Base-by-base conservation (phyloP, 352 stramenopile genomes). In the Globisporangium middletonii region DNA sequence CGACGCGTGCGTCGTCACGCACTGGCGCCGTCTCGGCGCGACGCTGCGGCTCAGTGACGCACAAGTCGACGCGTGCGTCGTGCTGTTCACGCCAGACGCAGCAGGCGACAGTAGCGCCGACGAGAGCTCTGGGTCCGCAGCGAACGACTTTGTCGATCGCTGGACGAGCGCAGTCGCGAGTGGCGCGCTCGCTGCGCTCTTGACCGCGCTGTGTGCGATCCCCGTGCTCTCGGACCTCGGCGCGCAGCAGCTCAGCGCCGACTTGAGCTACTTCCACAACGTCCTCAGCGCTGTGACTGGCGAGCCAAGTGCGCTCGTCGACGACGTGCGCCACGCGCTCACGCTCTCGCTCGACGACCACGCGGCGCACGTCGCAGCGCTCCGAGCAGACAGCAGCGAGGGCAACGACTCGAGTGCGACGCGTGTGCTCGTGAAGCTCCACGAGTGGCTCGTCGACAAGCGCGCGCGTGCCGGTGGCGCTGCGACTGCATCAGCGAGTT, bases 261-360 rank as follows among this genome's bases (percentile, higher is more conserved):
- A 94, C 50, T 30, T 93, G 44, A 71, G 69, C 38, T 94, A 94
- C 58, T 90, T 93, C 43, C 65, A 87, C 59, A 94, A 92, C 52
- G 81, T 93, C 13, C 60, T 92, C 44, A 88, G 71, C 50, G 85
- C 85, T 0, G 73, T 94, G 16, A 79, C 82, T 4, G 75, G 64
- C 30, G 75, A 85, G 11, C 64, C 62, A 28, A 86, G 82, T 54
- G 81, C 83, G 19, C 68, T 86, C 5, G 53, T 83, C 19, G 69
- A 86, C 26, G 76, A 81, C 23, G 48, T 84, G 59, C 70, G 70
- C 43, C 45, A 58, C 19, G 62, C 68, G n/a, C 64, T 87, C n/a
- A 69, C 79, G 37, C 65, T 73, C 48, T 59, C 73, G 38, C 18
- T 65, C 12, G 61, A 64, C 11, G 52, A 57, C 0, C 74, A 84